Evolutionary conservation across 2,329 filamentous ascomycete species (phyloP), one percentile per base, ranked within the genome.

Genomic region (Ascochyta lentis): DNA sequence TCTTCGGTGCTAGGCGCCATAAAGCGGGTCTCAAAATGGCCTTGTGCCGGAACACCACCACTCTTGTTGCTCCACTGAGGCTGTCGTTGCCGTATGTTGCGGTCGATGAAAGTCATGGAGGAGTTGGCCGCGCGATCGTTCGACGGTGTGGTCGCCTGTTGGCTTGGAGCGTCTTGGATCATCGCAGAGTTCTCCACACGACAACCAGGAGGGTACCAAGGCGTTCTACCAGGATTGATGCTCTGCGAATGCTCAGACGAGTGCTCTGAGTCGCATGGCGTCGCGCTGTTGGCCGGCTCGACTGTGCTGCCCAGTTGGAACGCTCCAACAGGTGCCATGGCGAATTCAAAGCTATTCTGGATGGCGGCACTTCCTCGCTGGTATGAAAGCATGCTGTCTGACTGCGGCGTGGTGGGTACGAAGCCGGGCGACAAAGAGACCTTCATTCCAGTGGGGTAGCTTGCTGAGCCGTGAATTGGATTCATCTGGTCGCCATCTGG

Each of bases 191-290:
- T 12, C 22, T 41, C 34, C 4, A 22, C 26, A 8, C 34, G 33
- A n/a, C 51, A 56, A 4, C 50, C 45, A 12, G 48, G 34, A 13
- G n/a, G 15, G 26, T 51, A 59, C 59, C 63, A 64, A 13, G 54
- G 33, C 12, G 57, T 46, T 4, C 6, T 16, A 5, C 41, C 42
- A n/a, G 43, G 45, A 29, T 56, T 61, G 24, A 27, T 61, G 12
- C 44, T 23, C 16, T 65, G 56, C 9, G 57, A 56, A 26, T 26
- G 47, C 4, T 16, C 43, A 33, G 40, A 56, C 26, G 56, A 55
- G 12, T 59, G 49, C 10, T 49, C 54, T 13, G 61, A 60, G 33
- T 19, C 39, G 19, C 26, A 49, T 13, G 16, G 16, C 8, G 31
- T 26, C 1, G 23, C 19, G 8, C n/a, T n/a, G 7, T 39, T 15